These are phyloP conservation scores for Trametes cinnabarina DNA, from an alignment of 768 basidiomycete genomes.

Conservation along the genomic window DNA sequence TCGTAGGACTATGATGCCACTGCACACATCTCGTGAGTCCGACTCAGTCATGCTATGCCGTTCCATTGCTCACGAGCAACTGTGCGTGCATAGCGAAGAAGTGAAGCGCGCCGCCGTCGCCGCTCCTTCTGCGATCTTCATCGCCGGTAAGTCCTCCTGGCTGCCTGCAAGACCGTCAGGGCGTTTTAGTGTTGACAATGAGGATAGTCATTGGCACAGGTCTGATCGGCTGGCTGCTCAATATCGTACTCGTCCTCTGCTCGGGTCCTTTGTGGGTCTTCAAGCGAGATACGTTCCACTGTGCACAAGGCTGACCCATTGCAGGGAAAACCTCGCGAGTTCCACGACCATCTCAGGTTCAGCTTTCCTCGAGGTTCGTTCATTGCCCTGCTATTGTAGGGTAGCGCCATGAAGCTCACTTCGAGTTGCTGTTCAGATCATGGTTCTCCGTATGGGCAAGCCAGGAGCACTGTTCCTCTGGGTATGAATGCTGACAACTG, in stretches of 20 bases:
- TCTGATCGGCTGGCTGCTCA: conserved; percentile 80
- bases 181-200: neutral
- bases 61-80: neutral
- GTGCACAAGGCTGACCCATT: conserved; percentile 5
- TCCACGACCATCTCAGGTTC: conserved; percentile 64
- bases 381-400: too few species aligned
- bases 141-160: conserved; percentile 37
- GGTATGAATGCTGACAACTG: too few species aligned
- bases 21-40: conserved; percentile 73
- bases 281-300: neutral
- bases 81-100: conserved; percentile 54
- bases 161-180: neutral
- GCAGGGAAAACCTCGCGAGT: conserved; percentile 64
- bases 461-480: conserved; percentile 75
- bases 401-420: too few species aligned
- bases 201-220: conserved; percentile 67
- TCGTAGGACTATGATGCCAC: conserved; percentile 75
- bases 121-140: conserved; percentile 60
- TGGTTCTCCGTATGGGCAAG: conserved; percentile 73
- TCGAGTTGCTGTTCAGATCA: conserved; percentile 43
- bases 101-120: conserved; percentile 79
- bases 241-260: conserved; percentile 84
- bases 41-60: neutral
- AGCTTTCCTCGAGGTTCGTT: conserved; percentile 74
- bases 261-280: conserved; percentile 66